Percentiles rank a stretch among this genome's conserved stretches.
These are phyloP conservation scores for Xerocomus minutiporus DNA, from an alignment of 1,284 basidiomycete genomes.

Conservation along the genomic window DNA sequence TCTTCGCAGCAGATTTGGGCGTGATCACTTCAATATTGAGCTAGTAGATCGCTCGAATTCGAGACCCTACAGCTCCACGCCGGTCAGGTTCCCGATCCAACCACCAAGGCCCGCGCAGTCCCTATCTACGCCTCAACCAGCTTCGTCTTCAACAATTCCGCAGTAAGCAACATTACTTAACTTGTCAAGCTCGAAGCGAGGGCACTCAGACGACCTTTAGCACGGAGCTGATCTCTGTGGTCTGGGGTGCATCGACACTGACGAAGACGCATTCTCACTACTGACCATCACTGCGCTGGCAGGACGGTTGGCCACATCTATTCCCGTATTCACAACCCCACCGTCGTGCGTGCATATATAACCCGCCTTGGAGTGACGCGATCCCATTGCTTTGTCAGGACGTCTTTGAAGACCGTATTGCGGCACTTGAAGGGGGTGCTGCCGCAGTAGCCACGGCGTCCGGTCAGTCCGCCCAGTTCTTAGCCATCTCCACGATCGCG, in stretches of 20 bases:
- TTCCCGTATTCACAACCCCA: slow-evolving; percentile 80
- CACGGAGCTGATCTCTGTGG: slow-evolving; percentile 84
- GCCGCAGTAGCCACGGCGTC: slow-evolving; percentile 78
- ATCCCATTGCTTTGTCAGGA: slow-evolving; percentile 38
- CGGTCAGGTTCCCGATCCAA: slow-evolving; percentile 67
- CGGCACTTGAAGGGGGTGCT: slow-evolving; percentile 77
- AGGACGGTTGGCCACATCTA: slow-evolving; percentile 73
- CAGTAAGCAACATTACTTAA: slow-evolving; percentile 33
- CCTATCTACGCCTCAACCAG: slow-evolving; percentile 80
- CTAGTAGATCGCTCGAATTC: slow-evolving; percentile 49
- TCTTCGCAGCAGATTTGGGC: too few species aligned
- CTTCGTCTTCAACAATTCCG: slow-evolving; percentile 78
- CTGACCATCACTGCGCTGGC: not conserved
- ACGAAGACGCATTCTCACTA: not conserved
- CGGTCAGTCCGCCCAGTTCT: slow-evolving; percentile 80
- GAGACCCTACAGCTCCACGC: slow-evolving; percentile 84
- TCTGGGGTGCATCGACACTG: slow-evolving; percentile 42
- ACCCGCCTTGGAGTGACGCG: too few species aligned
- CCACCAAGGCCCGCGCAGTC: slow-evolving; percentile 75
- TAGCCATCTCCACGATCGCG: slow-evolving; percentile 68
- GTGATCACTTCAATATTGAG: slow-evolving; percentile 16
- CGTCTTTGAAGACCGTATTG: slow-evolving; percentile 82
- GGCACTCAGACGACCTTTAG: slow-evolving; percentile 33
- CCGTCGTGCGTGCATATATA: slow-evolving; percentile 50
- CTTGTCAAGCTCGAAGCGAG: not conserved